Percentiles rank a stretch among this genome's conserved stretches.
These are phyloP conservation scores for Flaveria floridana DNA, from an alignment of 140 eudicot genomes.

Conservation along the genomic window DNA sequence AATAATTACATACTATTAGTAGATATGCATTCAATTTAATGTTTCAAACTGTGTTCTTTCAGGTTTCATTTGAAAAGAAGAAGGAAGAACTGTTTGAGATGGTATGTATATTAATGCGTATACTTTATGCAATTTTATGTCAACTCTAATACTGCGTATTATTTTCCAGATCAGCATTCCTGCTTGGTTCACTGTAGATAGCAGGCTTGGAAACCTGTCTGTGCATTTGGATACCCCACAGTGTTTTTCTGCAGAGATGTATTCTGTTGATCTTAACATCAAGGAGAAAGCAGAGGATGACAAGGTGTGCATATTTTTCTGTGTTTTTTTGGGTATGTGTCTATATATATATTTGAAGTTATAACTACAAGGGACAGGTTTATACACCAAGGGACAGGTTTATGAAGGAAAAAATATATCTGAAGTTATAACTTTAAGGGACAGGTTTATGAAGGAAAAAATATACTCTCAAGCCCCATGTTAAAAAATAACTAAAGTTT, in stretches of 20 bases:
- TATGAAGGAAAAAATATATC: background rate
- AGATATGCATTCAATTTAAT: constrained; percentile 5
- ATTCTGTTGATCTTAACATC: constrained; percentile 82
- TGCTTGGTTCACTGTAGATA: constrained; percentile 89
- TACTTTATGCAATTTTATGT: constrained; percentile 15
- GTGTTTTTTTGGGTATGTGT: constrained; percentile 9
- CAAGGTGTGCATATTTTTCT: constrained; percentile 54
- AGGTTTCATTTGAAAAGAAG: constrained; percentile 84
- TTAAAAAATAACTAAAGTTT: background rate
- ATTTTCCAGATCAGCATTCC: constrained; percentile 87
- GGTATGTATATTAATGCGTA: constrained; percentile 43
- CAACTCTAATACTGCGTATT: constrained; percentile 28
- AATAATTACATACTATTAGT: background rate
- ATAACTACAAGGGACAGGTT: background rate
- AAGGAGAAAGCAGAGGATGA: constrained; percentile 89
- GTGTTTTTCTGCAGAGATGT: constrained; percentile 96
- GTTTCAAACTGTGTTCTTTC: constrained; percentile 18
- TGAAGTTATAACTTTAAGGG: background rate
- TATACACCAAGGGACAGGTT: background rate
- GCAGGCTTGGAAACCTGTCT: constrained; percentile 91
- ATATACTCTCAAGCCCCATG: background rate
- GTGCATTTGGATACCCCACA: constrained; percentile 93
- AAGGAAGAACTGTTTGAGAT: constrained; percentile 92
- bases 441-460: background rate
- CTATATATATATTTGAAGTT: background rate